phyloP scores from a whole-genome alignment of 108 stramenopile genomes.

The Asterionellopsis glacialis region DNA sequence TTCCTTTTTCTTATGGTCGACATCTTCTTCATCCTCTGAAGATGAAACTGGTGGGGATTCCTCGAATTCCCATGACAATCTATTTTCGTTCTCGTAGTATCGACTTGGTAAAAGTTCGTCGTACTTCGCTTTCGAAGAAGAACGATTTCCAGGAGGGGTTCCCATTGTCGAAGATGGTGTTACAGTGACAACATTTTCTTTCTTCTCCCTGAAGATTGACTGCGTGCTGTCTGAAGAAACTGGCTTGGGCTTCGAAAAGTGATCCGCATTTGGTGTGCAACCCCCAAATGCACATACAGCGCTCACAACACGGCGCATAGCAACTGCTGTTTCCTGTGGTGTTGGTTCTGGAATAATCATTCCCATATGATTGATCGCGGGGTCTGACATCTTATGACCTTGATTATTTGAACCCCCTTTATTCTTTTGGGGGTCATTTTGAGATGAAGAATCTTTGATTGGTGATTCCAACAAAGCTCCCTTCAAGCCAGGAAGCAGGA shows the following conservation, averaged over 20 bases:
- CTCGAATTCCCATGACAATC: slow-evolving; percentile 82
- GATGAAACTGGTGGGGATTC: slow-evolving; percentile 58
- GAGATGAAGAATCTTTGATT: background rate
- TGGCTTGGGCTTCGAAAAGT: background rate
- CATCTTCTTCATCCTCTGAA: slow-evolving; percentile 27
- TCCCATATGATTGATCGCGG: background rate
- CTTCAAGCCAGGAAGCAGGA: slow-evolving; percentile 69
- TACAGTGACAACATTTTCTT: slow-evolving; percentile 25
- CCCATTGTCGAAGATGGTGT: slow-evolving; percentile 32
- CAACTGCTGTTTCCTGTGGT: slow-evolving; percentile 37
- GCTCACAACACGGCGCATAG: slow-evolving; percentile 54
- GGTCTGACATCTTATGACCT: background rate
- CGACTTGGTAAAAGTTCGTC: slow-evolving; percentile 51
- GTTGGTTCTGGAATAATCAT: slow-evolving; percentile 17
- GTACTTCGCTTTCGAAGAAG: slow-evolving; percentile 26
- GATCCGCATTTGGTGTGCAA: slow-evolving; percentile 15
- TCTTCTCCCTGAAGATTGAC: slow-evolving; percentile 45
- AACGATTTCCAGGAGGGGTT: slow-evolving; percentile 9
- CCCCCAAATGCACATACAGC: slow-evolving; percentile 84
- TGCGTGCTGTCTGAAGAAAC: background rate
- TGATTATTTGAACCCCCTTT: slow-evolving; percentile 8
- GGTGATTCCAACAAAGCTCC: slow-evolving; percentile 26
- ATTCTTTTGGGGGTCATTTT: slow-evolving; percentile 3
- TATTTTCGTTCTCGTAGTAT: slow-evolving; percentile 78
- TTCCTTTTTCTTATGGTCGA: slow-evolving; percentile 14